phyloP scores from a whole-genome alignment of 176 grass and related monocot genomes.

The Lolium multiflorum region DNA sequence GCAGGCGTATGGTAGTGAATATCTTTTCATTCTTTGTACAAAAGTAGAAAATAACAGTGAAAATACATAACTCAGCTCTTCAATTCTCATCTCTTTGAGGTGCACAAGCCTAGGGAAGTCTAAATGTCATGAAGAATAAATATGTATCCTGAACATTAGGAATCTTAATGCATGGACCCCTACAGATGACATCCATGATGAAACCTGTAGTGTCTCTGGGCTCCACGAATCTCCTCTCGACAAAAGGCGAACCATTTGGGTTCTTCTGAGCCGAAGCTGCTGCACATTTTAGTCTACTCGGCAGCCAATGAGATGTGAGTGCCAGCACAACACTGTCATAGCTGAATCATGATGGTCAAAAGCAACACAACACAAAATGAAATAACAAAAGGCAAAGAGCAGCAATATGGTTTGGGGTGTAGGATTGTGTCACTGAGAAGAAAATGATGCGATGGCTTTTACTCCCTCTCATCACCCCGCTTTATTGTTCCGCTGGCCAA shows the following conservation, averaged over 20 bases:
- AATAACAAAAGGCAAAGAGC: background rate
- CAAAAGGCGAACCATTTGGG: constrained; percentile 13
- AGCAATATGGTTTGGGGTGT: background rate
- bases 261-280: constrained; percentile 23
- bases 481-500: no score
- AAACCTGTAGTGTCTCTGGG: constrained; percentile 28
- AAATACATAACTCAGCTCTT: background rate
- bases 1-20: background rate
- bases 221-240: constrained; percentile 32
- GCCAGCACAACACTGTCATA: constrained; percentile 27
- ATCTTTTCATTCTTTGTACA: background rate
- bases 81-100: background rate
- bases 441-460: constrained; percentile 5
- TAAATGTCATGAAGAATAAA: background rate
- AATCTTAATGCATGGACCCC: constrained; percentile 23
- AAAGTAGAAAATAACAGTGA: background rate
- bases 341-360: constrained; percentile 36
- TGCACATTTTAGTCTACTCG: constrained; percentile 32
- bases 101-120: background rate
- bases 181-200: constrained; percentile 24
- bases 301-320: constrained; percentile 31
- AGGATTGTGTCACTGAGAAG: background rate
- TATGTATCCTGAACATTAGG: background rate
- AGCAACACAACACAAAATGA: constrained; percentile 7
- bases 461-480: no score